These are phyloP conservation scores for Ophiostoma sp. DNA, from an alignment of 2,329 filamentous ascomycete genomes.

Conservation along the genomic window DNA sequence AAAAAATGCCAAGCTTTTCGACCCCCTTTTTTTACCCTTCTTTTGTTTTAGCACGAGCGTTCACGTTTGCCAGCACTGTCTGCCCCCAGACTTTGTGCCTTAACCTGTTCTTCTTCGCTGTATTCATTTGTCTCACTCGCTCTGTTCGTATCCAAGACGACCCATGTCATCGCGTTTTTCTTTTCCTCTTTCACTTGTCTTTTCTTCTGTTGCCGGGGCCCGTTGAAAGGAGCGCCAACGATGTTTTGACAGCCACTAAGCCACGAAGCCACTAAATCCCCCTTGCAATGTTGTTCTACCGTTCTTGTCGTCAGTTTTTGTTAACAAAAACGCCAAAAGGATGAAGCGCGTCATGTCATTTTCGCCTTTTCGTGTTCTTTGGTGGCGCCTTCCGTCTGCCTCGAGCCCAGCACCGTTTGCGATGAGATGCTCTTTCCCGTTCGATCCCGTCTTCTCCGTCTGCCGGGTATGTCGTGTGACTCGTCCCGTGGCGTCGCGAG, in stretches of 20 bases:
- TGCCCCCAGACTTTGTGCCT: too few species aligned
- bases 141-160: background rate
- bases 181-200: background rate
- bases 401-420: background rate
- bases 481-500: background rate
- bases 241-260: background rate
- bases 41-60: background rate
- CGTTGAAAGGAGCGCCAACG: background rate
- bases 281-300: background rate
- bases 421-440: background rate
- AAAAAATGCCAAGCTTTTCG: background rate
- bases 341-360: background rate
- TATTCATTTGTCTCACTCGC: background rate
- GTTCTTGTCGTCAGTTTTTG: background rate
- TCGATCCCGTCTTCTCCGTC: background rate
- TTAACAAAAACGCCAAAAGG: background rate
- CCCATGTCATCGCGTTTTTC: background rate
- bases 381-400: background rate
- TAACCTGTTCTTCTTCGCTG: background rate
- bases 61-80: background rate
- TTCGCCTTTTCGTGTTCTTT: background rate
- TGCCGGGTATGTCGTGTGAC: background rate
- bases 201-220: background rate
- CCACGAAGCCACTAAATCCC: background rate
- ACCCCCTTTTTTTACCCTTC: background rate